Base-by-base conservation (phyloP, 2,329 filamentous ascomycete genomes). In the Lachnellula subtilissima region DNA sequence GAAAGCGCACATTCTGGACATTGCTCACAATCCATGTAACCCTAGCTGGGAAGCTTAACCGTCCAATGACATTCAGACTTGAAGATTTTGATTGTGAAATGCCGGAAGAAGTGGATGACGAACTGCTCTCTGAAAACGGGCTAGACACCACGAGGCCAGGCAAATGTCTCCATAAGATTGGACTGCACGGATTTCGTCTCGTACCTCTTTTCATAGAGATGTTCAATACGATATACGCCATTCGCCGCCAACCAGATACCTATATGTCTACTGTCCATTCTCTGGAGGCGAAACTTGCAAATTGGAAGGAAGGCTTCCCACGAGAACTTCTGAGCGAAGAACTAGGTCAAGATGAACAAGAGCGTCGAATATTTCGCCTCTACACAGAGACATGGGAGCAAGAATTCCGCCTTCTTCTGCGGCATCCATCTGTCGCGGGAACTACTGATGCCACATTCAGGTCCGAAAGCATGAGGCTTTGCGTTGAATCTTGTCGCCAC, bases 51-150 rank as follows among this genome's bases (percentile, higher is more conserved):
- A 89, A 88, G 56, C 81, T 92, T 37, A 90, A 90, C 17, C 79
- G 86, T 15, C 90, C 90, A 1, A 88, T 94, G 80, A 83, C 86
- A 1, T 80, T 94, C 48, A 81, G 83, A 11, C 74, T 85, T 3
- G 84, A 89, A 51, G 89, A 94, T 61, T 87, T 91, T 63, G 90
- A 95, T 65, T 82, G 89, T 37, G 89, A 91, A 59, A 82, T 91
- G 48, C 90, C 89, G 1, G 80, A 88, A 55, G 74, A 84, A 5
- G 78, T 92, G 35, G 78, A 86, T 25, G 91, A 95, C 67, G 85
- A 88, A 62, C 53, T 85, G 32, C 78, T 91, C 0, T 82, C 80
- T 0, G 84, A 89, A 39, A 74, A 83, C 3, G 85, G 85, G 3
- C 74, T 87, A n/a, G 78, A 85, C 62, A 74, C 75, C 6, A 75